A percentile compares a stretch with the other conserved stretches of the same genome.
These are phyloP conservation scores for Gypsophila paniculata DNA, from an alignment of 179 eudicot genomes.

Conservation along the genomic window DNA sequence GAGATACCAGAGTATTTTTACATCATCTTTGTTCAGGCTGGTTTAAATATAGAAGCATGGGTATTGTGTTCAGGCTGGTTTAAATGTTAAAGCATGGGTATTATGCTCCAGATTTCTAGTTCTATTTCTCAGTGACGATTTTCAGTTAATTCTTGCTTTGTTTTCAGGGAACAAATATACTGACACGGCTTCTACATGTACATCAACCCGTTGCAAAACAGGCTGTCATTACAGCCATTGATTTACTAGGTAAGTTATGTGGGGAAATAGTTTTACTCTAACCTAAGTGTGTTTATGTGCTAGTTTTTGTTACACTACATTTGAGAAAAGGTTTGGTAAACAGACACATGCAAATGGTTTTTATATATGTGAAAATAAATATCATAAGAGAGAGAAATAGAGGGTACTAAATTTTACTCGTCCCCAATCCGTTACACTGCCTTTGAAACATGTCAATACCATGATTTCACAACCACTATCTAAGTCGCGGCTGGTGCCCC, in stretches of 20 bases:
- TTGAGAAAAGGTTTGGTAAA: neutral
- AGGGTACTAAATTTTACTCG: neutral
- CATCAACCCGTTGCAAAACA: constrained; percentile 94
- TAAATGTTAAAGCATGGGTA: no score
- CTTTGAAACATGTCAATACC: neutral
- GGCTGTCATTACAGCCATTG: constrained; percentile 94
- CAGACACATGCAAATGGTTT: neutral
- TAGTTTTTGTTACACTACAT: neutral
- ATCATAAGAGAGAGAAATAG: neutral
- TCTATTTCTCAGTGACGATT: constrained; percentile 7
- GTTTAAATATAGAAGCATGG: neutral
- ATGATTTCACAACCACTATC: neutral
- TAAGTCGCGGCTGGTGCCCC: neutral
- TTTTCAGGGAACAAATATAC: constrained; percentile 91
- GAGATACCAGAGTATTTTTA: neutral
- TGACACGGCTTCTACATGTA: constrained; percentile 89
- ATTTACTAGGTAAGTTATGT: constrained; percentile 70
- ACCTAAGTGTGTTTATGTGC: neutral
- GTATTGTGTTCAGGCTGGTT: neutral
- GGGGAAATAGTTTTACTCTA: neutral
- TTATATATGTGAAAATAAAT: neutral
- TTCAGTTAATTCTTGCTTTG: constrained; percentile 11
- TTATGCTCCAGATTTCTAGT: neutral
- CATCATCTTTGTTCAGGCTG: neutral
- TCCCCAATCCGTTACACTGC: neutral